Evolutionary conservation across 139 green algal species (phyloP), one percentile per base, ranked within the genome.

Genomic region (Ettlia oleoabundans): DNA sequence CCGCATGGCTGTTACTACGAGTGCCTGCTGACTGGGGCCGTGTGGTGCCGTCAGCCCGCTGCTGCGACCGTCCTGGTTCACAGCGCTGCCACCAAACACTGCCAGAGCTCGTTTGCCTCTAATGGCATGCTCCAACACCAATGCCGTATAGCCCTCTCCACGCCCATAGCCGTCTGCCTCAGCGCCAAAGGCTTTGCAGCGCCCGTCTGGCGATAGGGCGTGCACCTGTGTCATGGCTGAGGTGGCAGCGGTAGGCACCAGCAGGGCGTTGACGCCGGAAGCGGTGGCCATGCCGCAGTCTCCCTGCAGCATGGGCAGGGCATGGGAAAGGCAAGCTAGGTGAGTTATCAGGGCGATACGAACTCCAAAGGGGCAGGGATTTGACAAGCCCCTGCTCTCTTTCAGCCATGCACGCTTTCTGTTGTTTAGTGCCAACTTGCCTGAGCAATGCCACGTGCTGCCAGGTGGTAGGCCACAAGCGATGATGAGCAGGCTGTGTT

Each of bases 41-140:
- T 97, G 91, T 0, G 94, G 94, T 4, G 94, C 94, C 30, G 94
- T 98, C 24, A 98, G 87, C 41, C 92, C 89, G 61, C 88, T 95
- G 78, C 91, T 96, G 66, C 94, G 87, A 13, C 95, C 95, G 80
- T 98, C 95, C 86, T 97, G 94, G 85, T 98, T 98, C 30, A 98
- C 93, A 0, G 94, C 86, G 30, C 84, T 91, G 1, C 92, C 93
- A 4, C 74, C 74, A 0, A 97, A 63, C 52, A 95, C 67, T 0
- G 85, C 88, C 30, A 89, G 69, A 7, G 66, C 35, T 13, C 4
- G 2, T 3, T 43, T 51, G 2, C 86, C 84, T 0, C 80, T 81
- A 1, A 75, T 86, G 0, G 83, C 74, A 13, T 61, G 72, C 79
- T 95, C 87, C 32, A 96, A 37, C 5, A 95, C 40, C 0, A 87